Evolutionary conservation across 305 asterid species (phyloP).

Genomic region (Plantago coronopus): DNA sequence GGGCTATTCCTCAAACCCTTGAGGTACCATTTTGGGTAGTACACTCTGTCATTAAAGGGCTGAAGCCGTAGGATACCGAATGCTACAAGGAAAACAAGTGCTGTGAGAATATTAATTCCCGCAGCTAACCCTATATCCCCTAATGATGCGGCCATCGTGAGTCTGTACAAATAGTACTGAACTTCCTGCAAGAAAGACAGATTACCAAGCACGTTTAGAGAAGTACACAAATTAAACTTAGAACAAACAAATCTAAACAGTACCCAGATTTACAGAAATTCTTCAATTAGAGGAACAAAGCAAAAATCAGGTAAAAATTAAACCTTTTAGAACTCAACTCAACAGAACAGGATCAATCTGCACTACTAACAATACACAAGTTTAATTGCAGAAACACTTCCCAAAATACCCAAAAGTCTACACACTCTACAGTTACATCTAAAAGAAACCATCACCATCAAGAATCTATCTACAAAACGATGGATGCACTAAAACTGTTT

Average conservation of each 20-base stretch:
- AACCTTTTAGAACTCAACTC: too few species aligned
- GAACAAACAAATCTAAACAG: background rate
- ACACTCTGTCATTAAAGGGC: slow-evolving; percentile 86
- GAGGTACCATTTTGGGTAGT: slow-evolving; percentile 95
- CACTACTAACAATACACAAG: too few species aligned
- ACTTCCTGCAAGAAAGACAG: slow-evolving; percentile 25
- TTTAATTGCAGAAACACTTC: too few species aligned
- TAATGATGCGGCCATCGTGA: slow-evolving; percentile 61
- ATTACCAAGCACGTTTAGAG: background rate
- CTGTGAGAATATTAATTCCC: slow-evolving; percentile 62
- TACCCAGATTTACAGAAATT: background rate
- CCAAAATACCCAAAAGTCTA: too few species aligned
- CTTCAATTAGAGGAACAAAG: background rate
- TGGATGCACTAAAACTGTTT: too few species aligned
- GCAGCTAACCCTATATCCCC: slow-evolving; percentile 84
- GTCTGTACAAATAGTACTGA: slow-evolving; percentile 17
- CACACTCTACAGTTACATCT: too few species aligned
- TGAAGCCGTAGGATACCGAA: slow-evolving; percentile 81
- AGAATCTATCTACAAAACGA: too few species aligned
- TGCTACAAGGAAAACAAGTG: slow-evolving; percentile 65
- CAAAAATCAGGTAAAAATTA: background rate
- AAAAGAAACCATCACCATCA: too few species aligned
- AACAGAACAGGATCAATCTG: too few species aligned
- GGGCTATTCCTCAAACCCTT: slow-evolving; percentile 87
- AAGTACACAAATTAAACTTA: background rate